phyloP scores from a whole-genome alignment of 257 asterid genomes.

The Ophiorrhiza pumila region DNA sequence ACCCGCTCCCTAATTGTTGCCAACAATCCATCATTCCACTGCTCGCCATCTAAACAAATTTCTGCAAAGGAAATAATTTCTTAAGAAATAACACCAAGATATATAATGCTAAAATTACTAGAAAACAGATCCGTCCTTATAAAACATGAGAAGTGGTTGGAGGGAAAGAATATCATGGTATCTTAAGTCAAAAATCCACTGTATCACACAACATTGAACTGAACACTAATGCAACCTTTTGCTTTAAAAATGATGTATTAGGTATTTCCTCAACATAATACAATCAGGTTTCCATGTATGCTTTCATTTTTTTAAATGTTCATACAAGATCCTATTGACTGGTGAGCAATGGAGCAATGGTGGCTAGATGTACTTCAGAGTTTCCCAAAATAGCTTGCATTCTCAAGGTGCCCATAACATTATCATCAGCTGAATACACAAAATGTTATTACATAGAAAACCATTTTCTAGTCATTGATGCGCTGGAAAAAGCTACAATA shows the following conservation, averaged over 20 bases:
- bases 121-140: background rate
- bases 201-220: background rate
- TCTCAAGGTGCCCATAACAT: background rate
- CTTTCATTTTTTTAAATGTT: background rate
- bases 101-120: background rate
- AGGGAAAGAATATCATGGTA: background rate
- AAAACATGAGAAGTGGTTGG: background rate
- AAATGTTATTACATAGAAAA: background rate
- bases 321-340: background rate
- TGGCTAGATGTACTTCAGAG: background rate
- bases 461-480: background rate
- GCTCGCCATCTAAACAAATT: constrained; percentile 80
- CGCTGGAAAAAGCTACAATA: no score
- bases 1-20: constrained; percentile 98
- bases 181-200: background rate
- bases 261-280: background rate
- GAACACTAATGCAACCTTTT: background rate
- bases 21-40: constrained; percentile 96
- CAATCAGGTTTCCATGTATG: background rate
- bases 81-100: background rate
- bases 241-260: background rate
- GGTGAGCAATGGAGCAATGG: background rate
- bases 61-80: constrained; percentile 47
- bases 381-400: background rate
- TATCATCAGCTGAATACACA: background rate